These are phyloP conservation scores for Pachysolen tannophilus DNA, from an alignment of 805 yeast genomes.

Conservation along the genomic window DNA sequence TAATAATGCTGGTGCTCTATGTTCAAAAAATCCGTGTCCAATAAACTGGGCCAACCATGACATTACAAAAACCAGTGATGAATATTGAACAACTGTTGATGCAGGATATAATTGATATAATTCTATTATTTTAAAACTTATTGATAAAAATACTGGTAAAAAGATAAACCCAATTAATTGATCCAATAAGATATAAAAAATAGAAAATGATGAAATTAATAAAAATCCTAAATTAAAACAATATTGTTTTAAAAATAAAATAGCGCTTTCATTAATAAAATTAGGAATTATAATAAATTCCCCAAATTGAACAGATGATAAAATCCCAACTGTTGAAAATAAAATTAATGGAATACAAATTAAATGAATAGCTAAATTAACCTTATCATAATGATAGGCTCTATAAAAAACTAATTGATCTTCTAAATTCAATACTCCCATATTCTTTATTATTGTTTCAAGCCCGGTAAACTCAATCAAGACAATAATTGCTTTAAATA, in stretches of 20 bases:
- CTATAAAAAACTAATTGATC: slow-evolving; percentile 56
- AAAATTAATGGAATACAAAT: slow-evolving; percentile 76
- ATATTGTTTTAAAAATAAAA: too few relatives aligned
- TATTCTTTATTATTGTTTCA: background rate
- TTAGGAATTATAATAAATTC: too few relatives aligned
- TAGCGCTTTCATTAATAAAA: too few relatives aligned
- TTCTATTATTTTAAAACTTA: slow-evolving; percentile 13
- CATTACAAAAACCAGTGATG: slow-evolving; percentile 35
- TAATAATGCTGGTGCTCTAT: slow-evolving; percentile 76
- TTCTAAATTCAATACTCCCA: slow-evolving; percentile 26
- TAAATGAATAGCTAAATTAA: slow-evolving; percentile 70
- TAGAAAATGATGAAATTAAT: slow-evolving; percentile 38
- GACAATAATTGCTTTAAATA: too few relatives aligned
- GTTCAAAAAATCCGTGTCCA: slow-evolving; percentile 81
- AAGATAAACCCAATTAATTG: slow-evolving; percentile 37
- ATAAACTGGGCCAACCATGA: slow-evolving; percentile 82
- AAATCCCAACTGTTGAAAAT: slow-evolving; percentile 39
- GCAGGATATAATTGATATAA: slow-evolving; percentile 11
- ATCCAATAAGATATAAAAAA: slow-evolving; percentile 56
- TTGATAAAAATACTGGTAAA: slow-evolving; percentile 27
- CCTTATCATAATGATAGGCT: slow-evolving; percentile 29
- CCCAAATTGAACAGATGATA: slow-evolving; percentile 20
- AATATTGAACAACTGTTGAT: slow-evolving; percentile 19
- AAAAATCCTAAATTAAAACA: slow-evolving; percentile 41
- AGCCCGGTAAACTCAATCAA: background rate